phyloP scores from a whole-genome alignment of 441 rosid species.

The Dalechampia spathulata region DNA sequence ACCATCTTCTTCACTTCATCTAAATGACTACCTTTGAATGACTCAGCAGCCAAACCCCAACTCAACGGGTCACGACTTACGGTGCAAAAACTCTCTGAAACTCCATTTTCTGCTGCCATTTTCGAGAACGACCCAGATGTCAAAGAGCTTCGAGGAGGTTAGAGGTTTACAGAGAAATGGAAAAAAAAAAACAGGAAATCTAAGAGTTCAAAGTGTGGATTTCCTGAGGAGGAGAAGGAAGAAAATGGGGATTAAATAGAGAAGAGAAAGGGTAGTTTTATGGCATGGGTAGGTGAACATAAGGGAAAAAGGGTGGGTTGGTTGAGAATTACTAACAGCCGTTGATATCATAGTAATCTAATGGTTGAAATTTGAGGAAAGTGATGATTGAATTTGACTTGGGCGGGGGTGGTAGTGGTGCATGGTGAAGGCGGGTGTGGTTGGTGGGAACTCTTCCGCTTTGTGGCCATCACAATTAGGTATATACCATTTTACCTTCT shows the following conservation, averaged over 20 bases:
- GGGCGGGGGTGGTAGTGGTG: conserved; percentile 19
- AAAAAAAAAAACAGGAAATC: conserved; percentile 6
- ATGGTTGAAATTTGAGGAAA: conserved; percentile 20
- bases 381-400: conserved; percentile 20
- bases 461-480: neutral
- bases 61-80: conserved; percentile 42
- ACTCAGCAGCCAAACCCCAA: conserved; percentile 62
- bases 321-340: conserved; percentile 43
- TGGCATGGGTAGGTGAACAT: conserved; percentile 38
- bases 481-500: too few relatives aligned
- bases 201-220: neutral
- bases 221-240: conserved; percentile 26
- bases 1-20: conserved; percentile 73
- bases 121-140: neutral
- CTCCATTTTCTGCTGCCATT: conserved; percentile 15
- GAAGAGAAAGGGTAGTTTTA: neutral
- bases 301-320: conserved; percentile 34
- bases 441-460: conserved; percentile 30
- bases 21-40: conserved; percentile 65
- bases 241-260: conserved; percentile 35
- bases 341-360: conserved; percentile 23
- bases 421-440: conserved; percentile 31
- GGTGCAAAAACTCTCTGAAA: conserved; percentile 18
- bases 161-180: too few relatives aligned
- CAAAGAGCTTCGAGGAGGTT: neutral